phyloP scores from a whole-genome alignment of 805 yeast genomes.

The Wickerhamomyces kurtzmanii region DNA sequence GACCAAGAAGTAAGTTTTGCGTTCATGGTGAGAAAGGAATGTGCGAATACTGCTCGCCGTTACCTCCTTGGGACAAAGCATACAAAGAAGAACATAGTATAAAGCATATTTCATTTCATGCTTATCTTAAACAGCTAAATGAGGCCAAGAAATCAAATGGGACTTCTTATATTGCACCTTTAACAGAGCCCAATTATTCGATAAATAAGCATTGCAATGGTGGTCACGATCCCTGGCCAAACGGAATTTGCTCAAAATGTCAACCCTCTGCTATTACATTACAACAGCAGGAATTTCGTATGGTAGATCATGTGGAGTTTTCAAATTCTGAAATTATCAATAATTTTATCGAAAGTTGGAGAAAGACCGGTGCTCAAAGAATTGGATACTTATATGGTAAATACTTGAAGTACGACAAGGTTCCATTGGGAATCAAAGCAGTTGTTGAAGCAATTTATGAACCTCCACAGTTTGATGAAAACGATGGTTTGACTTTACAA shows the following conservation, averaged over 20 bases:
- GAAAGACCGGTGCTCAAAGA: conserved; percentile 80
- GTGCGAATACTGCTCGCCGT: conserved; percentile 95
- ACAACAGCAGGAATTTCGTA: conserved; percentile 81
- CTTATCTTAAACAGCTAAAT: conserved; percentile 66
- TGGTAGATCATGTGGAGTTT: conserved; percentile 97
- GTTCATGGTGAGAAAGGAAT: conserved; percentile 88
- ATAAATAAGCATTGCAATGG: conserved; percentile 57
- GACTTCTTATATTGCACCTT: conserved; percentile 72
- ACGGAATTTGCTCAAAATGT: conserved; percentile 90
- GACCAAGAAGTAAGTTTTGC: conserved; percentile 58
- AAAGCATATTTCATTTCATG: conserved; percentile 84
- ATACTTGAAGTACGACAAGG: conserved; percentile 68
- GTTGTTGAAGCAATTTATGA: conserved; percentile 91
- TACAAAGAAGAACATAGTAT: conserved; percentile 69
- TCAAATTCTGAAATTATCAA: conserved; percentile 66
- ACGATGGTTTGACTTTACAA: conserved; percentile 73
- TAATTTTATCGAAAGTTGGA: conserved; percentile 85
- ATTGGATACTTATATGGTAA: conserved; percentile 78
- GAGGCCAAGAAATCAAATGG: conserved; percentile 45
- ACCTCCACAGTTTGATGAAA: conserved; percentile 80
- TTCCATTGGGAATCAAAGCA: conserved; percentile 90
- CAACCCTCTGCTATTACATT: conserved; percentile 94
- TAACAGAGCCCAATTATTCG: conserved; percentile 58
- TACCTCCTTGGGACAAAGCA: conserved; percentile 87
- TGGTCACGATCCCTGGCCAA: conserved; percentile 93